Evolutionary conservation across 2,329 filamentous ascomycete species (phyloP).

Genomic region (Diaporthe amygdali): DNA sequence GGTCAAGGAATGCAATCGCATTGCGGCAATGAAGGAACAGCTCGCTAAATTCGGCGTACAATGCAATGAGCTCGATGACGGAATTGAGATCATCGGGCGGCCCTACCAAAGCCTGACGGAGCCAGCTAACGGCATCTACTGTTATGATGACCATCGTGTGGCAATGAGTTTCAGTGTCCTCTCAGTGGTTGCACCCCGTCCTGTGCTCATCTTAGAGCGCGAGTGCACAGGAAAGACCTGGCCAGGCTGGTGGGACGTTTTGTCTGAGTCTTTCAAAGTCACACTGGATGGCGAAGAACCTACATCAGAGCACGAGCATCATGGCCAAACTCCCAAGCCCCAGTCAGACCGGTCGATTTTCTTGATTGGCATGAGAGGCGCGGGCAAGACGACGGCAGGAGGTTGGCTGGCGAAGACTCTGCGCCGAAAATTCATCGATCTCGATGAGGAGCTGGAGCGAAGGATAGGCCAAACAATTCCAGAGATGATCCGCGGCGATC

Average conservation of each 20-base stretch:
- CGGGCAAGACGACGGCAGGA: slow-evolving; percentile 93
- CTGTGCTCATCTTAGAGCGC: slow-evolving; percentile 82
- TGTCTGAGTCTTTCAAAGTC: slow-evolving; percentile 79
- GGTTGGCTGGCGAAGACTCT: slow-evolving; percentile 81
- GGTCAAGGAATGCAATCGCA: slow-evolving; percentile 98
- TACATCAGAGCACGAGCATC: slow-evolving; percentile 33
- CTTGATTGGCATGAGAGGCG: slow-evolving; percentile 96
- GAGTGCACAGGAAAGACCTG: slow-evolving; percentile 97
- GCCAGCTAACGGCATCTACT: slow-evolving; percentile 75
- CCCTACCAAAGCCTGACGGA: slow-evolving; percentile 52
- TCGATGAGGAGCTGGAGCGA: slow-evolving; percentile 86
- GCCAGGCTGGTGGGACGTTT: slow-evolving; percentile 97
- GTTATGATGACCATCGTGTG: slow-evolving; percentile 96
- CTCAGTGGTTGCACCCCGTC: slow-evolving; percentile 70
- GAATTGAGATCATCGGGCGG: slow-evolving; percentile 75
- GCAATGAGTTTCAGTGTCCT: slow-evolving; percentile 98
- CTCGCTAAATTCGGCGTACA: slow-evolving; percentile 90
- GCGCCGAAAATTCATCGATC: slow-evolving; percentile 79
- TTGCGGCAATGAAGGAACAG: slow-evolving; percentile 93
- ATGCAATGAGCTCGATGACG: slow-evolving; percentile 89
- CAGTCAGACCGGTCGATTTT: slow-evolving; percentile 73
- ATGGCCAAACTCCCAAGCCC: slow-evolving; percentile 35
- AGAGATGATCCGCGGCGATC: slow-evolving; percentile 74
- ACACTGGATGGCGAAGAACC: slow-evolving; percentile 76
- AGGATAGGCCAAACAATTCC: slow-evolving; percentile 79